These are phyloP conservation scores for Epichloe sylvatica DNA, from an alignment of 2,329 filamentous ascomycete species.

Conservation along the genomic window DNA sequence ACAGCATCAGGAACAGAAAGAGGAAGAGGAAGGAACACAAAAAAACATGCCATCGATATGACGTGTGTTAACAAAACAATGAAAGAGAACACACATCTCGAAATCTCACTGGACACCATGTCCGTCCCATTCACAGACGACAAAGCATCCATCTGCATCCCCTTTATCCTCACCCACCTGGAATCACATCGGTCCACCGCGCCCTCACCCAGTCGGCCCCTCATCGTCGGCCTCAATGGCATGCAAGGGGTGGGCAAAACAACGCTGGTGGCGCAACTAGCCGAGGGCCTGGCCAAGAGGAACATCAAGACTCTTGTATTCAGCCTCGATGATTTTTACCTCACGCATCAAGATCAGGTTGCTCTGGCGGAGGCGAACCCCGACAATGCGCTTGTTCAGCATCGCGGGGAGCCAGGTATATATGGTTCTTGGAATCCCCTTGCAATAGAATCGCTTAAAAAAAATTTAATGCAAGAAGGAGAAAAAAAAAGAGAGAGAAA, in stretches of 20 bases:
- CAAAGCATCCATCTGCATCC: constrained; percentile 63
- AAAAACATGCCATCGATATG: no score
- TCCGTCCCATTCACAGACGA: constrained; percentile 48
- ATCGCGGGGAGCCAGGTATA: constrained; percentile 63
- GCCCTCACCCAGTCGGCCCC: constrained; percentile 33
- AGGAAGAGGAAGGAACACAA: not conserved
- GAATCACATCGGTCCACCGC: constrained; percentile 29
- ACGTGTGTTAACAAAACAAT: not conserved
- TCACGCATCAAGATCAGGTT: constrained; percentile 54
- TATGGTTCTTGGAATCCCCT: not conserved
- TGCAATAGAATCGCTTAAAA: not conserved
- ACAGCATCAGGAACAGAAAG: no score
- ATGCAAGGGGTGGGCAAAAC: constrained; percentile 90
- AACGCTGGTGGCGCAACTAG: constrained; percentile 60
- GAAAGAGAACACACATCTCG: not conserved
- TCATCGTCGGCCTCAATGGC: constrained; percentile 80
- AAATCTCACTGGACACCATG: not conserved
- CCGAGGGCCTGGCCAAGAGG: constrained; percentile 40
- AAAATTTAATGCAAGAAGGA: no score
- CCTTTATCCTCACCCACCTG: constrained; percentile 56
- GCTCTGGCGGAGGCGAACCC: constrained; percentile 51
- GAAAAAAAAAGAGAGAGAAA: no score
- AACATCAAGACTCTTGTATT: constrained; percentile 55
- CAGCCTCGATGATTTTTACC: constrained; percentile 84
- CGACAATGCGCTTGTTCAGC: constrained; percentile 61